phyloP scores from a whole-genome alignment of 345 rosid genomes.

The Brassica cretica region DNA sequence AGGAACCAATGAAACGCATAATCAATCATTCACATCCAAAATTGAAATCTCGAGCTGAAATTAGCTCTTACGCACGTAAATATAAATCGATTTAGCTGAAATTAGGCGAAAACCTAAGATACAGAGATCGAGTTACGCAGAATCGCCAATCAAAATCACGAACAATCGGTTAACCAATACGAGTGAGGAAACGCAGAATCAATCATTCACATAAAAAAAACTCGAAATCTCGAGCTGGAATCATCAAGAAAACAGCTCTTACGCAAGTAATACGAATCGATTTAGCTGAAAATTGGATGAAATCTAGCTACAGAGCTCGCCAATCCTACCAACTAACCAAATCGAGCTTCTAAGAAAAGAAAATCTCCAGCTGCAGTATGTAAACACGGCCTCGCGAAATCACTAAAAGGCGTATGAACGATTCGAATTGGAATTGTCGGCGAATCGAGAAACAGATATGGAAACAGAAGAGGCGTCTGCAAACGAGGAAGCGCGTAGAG shows the following conservation, averaged over 20 bases:
- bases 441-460: constrained; percentile 14
- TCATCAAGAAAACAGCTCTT: constrained; percentile 4
- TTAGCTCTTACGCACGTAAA: neutral
- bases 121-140: too few species aligned
- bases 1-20: neutral
- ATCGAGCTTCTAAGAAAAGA: neutral
- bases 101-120: too few species aligned
- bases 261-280: neutral
- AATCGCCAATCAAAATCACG: too few species aligned
- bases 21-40: neutral
- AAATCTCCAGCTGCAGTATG: constrained; percentile 4
- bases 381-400: neutral
- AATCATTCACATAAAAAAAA: neutral
- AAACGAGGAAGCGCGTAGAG: neutral
- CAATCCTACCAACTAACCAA: constrained; percentile 15
- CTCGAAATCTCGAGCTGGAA: neutral
- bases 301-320: constrained; percentile 22
- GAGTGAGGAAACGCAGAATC: neutral
- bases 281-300: neutral
- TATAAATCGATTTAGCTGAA: neutral
- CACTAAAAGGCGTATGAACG: neutral
- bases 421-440: constrained; percentile 24
- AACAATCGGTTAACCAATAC: constrained; percentile 3
- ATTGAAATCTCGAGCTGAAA: neutral
- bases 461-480: constrained; percentile 3